Evolutionary conservation across 2,329 filamentous ascomycete species (phyloP), one percentile per base, ranked within the genome.

Genomic region (Colletotrichum higginsianum): DNA sequence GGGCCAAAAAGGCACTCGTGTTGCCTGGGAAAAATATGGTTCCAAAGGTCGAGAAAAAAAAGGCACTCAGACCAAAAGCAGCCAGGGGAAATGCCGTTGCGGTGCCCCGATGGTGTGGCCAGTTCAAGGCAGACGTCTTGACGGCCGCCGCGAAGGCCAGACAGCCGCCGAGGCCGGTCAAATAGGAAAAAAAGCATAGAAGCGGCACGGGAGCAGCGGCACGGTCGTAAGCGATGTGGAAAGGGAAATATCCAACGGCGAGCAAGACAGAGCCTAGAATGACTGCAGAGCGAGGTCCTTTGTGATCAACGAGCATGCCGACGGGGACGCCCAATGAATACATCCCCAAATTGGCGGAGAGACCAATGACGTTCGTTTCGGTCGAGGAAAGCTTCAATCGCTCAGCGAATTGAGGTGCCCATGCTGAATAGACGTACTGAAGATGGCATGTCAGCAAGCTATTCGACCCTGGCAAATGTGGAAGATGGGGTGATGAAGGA

Each of bases 341-440:
- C 94, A 98, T 98, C 78, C 96, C 96, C 78, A 98, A 84, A 78
- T 96, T 96, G n/a, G 91, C 93, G 57, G 90, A 88, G n/a, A 93
- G 87, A 53, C 93, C 95, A 79, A 99, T 95, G 75, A 98, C 83
- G 82, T 99, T 98, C 82, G 91, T 95, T 81, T 98, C 88, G 3
- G 96, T 98, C n/a, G 96, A 93, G 16, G 95, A 95, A 73, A 98
- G 89, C 79, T 93, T 91, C 77, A 99, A 87, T 76, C 90, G 91
- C 78, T 97, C 92, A 61, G 95, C 95, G 79, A 98, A 98, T 83
- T 98, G 95, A 23, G 96, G 96, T 16, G 94, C 95, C 95, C 96
- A 99, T 82, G 96, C 96, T 66, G 95, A 98, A 83, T 98, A 99
- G 79, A 95, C 96, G 89, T 99, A 98, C 94, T 98, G 46, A 61